These are phyloP conservation scores for Elasticomyces elasticus DNA, from an alignment of 495 filamentous ascomycete genomes.

Conservation along the genomic window DNA sequence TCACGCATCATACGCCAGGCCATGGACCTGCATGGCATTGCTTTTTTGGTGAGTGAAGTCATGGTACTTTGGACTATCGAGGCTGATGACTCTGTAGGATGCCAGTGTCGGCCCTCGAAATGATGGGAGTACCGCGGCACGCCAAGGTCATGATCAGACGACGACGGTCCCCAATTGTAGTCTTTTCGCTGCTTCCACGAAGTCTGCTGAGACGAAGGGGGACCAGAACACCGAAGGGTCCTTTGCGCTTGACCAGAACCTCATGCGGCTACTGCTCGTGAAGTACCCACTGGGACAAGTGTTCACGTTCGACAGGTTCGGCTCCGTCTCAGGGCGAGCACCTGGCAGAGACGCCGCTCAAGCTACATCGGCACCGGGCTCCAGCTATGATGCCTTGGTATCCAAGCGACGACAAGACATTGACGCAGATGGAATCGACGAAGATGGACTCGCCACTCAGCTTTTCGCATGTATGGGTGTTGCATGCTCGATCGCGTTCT, in stretches of 20 bases:
- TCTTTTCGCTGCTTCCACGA: neutral
- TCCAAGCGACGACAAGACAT: neutral
- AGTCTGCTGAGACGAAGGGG: neutral
- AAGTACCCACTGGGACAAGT: neutral
- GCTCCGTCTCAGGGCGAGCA: neutral
- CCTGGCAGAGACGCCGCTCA: neutral
- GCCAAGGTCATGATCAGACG: neutral
- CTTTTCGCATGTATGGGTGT: constrained; percentile 4
- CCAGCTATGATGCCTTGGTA: neutral
- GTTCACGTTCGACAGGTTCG: neutral
- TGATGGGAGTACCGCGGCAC: neutral
- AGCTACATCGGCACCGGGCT: neutral
- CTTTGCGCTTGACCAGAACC: neutral
- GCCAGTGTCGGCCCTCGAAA: neutral
- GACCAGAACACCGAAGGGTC: neutral
- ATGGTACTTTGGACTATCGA: neutral
- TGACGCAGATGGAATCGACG: neutral
- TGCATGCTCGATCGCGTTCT: constrained; percentile 9
- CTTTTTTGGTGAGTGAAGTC: constrained; percentile 33
- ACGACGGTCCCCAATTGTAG: neutral
- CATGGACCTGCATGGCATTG: constrained; percentile 43
- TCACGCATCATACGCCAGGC: constrained; percentile 49
- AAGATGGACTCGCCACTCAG: constrained; percentile 3
- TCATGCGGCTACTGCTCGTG: neutral
- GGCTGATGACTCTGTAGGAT: neutral